Percentiles rank a stretch among this genome's conserved stretches.
Evolutionary conservation across 192 early-diverging fungal species (phyloP).

Genomic region (Linnemannia elongata): DNA sequence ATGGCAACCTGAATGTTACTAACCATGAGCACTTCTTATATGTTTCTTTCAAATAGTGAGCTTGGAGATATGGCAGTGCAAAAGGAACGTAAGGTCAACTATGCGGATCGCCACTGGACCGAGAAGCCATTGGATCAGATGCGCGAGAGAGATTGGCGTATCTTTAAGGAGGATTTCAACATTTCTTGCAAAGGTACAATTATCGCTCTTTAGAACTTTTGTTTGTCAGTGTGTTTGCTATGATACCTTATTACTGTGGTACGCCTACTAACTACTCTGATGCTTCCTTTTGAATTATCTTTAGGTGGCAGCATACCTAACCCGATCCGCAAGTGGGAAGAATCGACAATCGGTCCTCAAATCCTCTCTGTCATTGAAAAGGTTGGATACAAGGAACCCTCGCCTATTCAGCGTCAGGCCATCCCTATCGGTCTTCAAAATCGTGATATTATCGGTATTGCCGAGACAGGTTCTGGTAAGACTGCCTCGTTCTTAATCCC

Average conservation of each 20-base stretch:
- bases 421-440: conserved; percentile 96
- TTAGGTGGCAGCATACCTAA: conserved; percentile 87
- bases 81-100: conserved; percentile 78
- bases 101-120: conserved; percentile 96
- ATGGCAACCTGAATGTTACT: not conserved
- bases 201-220: not conserved
- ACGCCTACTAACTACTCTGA: not conserved
- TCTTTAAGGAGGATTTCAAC: conserved; percentile 98
- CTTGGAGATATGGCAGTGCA: conserved; percentile 70
- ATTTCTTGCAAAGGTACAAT: conserved; percentile 89
- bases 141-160: conserved; percentile 99
- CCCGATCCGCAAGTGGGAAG: conserved; percentile 91
- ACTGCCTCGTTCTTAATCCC: conserved; percentile 97
- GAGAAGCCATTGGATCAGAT: conserved; percentile 93
- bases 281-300: not conserved
- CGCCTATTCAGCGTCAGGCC: conserved; percentile 97
- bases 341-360: conserved; percentile 77
- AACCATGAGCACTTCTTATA: not conserved
- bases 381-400: conserved; percentile 94
- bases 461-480: conserved; percentile 94
- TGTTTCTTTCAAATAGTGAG: conserved; percentile 58
- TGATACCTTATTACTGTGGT: not conserved
- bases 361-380: conserved; percentile 84
- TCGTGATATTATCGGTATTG: conserved; percentile 90
- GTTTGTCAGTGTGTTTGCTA: not conserved